These are phyloP conservation scores for Oropetium thomaeum DNA, from an alignment of 176 grass and related monocot genomes.

Conservation along the genomic window DNA sequence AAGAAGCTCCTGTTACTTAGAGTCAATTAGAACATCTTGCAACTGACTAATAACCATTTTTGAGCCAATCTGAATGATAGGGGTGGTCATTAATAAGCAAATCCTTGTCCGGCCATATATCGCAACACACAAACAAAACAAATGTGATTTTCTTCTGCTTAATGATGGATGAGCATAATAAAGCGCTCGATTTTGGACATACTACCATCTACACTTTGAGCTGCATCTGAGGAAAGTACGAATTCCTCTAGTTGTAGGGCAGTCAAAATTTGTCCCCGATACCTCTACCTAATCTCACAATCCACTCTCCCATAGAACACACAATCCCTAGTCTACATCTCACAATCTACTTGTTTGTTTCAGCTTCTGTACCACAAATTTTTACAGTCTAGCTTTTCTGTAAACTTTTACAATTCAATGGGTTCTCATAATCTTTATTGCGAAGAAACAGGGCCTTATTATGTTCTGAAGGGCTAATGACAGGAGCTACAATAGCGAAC, in stretches of 20 bases:
- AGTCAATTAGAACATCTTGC: not conserved
- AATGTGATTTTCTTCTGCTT: no score
- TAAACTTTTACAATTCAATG: not conserved
- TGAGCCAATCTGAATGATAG: not conserved
- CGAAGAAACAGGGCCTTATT: no score
- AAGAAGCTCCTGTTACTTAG: constrained; percentile 1
- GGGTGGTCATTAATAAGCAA: not conserved
- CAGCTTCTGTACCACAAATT: no score
- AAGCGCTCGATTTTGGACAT: not conserved
- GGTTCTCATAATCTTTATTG: no score
- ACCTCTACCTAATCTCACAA: no score
- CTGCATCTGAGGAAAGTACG: not conserved
- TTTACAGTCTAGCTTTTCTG: no score
- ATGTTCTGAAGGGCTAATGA: not conserved
- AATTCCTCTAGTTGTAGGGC: no score
- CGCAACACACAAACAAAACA: not conserved
- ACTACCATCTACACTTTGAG: not conserved
- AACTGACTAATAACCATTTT: constrained; percentile 10
- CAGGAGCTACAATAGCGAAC: not conserved
- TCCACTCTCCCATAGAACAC: no score
- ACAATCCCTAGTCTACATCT: no score
- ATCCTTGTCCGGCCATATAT: not conserved
- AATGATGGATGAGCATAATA: not conserved
- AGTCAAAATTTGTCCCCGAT: no score
- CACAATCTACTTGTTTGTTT: no score